Conservation (phyloP, 1,284 basidiomycete genomes). For the Naganishia liquefaciens region DNA sequence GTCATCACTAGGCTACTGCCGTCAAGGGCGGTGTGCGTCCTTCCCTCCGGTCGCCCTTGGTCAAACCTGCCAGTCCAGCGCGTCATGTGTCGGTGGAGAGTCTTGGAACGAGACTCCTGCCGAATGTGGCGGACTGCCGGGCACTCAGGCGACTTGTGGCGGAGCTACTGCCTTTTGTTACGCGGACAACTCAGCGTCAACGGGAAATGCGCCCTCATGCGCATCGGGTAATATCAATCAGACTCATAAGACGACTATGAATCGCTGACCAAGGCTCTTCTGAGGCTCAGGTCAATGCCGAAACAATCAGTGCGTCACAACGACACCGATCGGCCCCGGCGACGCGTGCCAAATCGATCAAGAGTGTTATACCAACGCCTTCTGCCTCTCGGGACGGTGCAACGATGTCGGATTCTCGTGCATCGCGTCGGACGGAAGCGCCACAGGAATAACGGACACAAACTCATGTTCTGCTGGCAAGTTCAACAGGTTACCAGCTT, state of each 20-base stretch:
- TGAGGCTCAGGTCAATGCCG: not conserved
- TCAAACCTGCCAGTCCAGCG: no score
- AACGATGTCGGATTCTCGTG: not conserved
- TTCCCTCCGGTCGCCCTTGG: no score
- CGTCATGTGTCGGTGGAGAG: not conserved
- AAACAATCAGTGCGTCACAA: not conserved
- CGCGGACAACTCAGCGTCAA: not conserved
- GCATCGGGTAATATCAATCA: no score
- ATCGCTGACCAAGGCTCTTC: no score
- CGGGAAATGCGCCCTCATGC: not conserved
- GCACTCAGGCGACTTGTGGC: not conserved
- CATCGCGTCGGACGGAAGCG: not conserved
- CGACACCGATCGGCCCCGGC: no score
- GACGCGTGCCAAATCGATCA: not conserved
- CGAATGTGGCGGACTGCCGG: not conserved
- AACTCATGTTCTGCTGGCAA: no score
- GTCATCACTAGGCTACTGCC: no score
- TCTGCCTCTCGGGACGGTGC: not conserved
- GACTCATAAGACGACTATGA: no score
- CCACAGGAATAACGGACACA: not conserved
- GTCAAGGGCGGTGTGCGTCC: no score
- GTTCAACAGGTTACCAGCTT: no score
- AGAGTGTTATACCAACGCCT: not conserved
- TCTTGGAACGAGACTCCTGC: not conserved
- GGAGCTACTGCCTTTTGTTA: constrained; percentile 7